Evolutionary conservation across 345 rosid genomes (phyloP).

Genomic region (Salix viminalis): DNA sequence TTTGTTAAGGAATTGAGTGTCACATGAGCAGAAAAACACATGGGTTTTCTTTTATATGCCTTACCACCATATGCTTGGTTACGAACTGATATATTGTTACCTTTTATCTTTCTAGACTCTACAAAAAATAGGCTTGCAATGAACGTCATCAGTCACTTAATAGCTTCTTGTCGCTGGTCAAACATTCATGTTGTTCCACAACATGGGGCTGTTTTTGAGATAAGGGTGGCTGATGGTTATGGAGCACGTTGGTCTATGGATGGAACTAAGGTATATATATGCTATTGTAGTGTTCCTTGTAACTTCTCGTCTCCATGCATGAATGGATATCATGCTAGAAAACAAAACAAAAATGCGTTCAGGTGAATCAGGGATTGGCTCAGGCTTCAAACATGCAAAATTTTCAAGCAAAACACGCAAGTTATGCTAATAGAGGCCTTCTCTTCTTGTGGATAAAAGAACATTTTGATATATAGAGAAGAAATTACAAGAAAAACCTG

Average conservation of each 20-base stretch:
- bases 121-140: slow-evolving; percentile 51
- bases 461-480: not conserved
- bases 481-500: not conserved
- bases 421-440: not conserved
- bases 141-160: slow-evolving; percentile 38
- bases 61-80: not conserved
- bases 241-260: slow-evolving; percentile 76
- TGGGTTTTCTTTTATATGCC: not conserved
- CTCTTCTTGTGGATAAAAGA: not conserved
- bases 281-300: not conserved
- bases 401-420: not conserved
- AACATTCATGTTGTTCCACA: slow-evolving; percentile 60
- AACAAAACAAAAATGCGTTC: not conserved
- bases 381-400: not conserved
- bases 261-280: slow-evolving; percentile 54
- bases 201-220: slow-evolving; percentile 66
- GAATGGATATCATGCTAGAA: not conserved
- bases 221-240: slow-evolving; percentile 56
- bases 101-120: slow-evolving; percentile 29
- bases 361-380: not conserved
- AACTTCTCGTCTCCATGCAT: not conserved
- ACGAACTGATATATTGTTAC: not conserved
- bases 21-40: not conserved
- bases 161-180: slow-evolving; percentile 54
- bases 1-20: not conserved